Evolutionary conservation across 2,329 filamentous ascomycete species (phyloP).

Genomic region (Colletotrichum aenigma): DNA sequence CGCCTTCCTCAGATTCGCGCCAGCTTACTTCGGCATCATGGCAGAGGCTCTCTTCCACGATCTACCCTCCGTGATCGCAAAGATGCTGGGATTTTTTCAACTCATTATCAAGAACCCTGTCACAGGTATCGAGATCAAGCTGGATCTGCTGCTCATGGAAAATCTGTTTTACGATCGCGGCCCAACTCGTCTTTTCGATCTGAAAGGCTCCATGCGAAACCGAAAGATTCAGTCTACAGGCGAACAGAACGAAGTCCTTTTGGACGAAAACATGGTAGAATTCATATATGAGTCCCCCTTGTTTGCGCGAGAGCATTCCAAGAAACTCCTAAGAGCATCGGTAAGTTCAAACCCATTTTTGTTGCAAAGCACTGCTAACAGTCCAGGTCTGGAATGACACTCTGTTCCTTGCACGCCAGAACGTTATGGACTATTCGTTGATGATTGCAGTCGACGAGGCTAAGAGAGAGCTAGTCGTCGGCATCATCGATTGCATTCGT

Average conservation of each 20-base stretch:
- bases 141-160: constrained; percentile 94
- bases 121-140: constrained; percentile 91
- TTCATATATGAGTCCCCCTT: constrained; percentile 98
- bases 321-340: constrained; percentile 87
- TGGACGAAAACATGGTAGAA: constrained; percentile 99
- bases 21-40: constrained; percentile 97
- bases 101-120: constrained; percentile 94
- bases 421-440: constrained; percentile 98
- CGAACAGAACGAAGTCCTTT: constrained; percentile 91
- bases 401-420: constrained; percentile 89
- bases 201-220: constrained; percentile 98
- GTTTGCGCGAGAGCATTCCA: constrained; percentile 94
- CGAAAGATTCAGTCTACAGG: constrained; percentile 96
- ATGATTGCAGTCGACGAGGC: constrained; percentile 98
- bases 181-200: constrained; percentile 88
- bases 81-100: constrained; percentile 99
- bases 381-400: constrained; percentile 87
- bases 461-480: constrained; percentile 89
- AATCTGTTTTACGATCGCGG: constrained; percentile 96
- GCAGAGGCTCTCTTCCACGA: constrained; percentile 95
- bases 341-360: constrained; percentile 35
- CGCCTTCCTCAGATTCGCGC: constrained; percentile 93
- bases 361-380: background rate
- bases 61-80: constrained; percentile 93
- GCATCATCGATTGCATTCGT: constrained; percentile 97